These are phyloP conservation scores for Petunia hybrid DNA, from an alignment of 305 asterid species.

Conservation along the genomic window DNA sequence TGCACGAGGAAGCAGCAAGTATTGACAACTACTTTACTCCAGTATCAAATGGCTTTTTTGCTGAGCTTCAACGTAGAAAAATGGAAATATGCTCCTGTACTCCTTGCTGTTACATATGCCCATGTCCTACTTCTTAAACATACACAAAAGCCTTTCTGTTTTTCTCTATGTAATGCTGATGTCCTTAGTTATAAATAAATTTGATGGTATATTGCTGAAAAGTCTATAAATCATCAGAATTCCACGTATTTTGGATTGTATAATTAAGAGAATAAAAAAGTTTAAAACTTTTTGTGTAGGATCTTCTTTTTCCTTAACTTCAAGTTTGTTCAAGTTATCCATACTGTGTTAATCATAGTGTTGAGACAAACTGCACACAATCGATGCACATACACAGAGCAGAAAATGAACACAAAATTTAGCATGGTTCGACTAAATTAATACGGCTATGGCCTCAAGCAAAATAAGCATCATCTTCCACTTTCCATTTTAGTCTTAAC, in stretches of 20 bases:
- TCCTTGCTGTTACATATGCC: conserved; percentile 13
- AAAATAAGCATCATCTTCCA: too few species aligned
- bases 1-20: not conserved
- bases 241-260: not conserved
- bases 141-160: not conserved
- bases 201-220: not conserved
- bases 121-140: conserved; percentile 3
- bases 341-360: too few species aligned
- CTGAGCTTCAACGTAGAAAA: conserved; percentile 28
- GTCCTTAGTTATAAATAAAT: too few species aligned
- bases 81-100: conserved; percentile 20
- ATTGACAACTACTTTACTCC: conserved; percentile 24
- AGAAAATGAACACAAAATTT: too few species aligned
- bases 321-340: too few species aligned
- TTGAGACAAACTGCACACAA: too few species aligned
- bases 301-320: too few species aligned
- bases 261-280: not conserved
- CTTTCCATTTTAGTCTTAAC: too few species aligned
- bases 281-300: too few species aligned
- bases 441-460: too few species aligned
- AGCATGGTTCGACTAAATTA: too few species aligned
- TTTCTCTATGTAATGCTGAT: not conserved
- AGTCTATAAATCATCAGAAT: not conserved
- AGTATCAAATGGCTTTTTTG: conserved; percentile 17
- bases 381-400: too few species aligned